phyloP scores from a whole-genome alignment of 495 filamentous ascomycete genomes.

The Penicillium angulare region DNA sequence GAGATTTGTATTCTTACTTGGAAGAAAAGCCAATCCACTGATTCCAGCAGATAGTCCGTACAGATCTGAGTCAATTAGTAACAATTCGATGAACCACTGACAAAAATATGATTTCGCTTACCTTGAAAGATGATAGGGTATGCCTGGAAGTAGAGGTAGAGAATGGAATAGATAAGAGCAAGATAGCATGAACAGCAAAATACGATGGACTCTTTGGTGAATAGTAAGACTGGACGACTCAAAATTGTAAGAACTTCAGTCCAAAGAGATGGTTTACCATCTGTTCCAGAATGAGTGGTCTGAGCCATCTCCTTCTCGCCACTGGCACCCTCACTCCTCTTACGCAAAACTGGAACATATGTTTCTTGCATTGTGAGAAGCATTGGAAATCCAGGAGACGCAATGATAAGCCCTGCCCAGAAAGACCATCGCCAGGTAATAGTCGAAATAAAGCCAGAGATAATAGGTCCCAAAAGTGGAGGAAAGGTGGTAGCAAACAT shows the following conservation, averaged over 20 bases:
- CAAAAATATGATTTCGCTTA: no score
- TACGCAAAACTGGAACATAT: slow-evolving; percentile 60
- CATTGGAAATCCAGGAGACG: slow-evolving; percentile 33
- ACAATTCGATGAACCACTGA: no score
- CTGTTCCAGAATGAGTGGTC: no score
- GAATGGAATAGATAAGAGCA: slow-evolving; percentile 56
- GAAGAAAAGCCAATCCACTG: slow-evolving; percentile 32
- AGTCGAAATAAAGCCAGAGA: slow-evolving; percentile 33
- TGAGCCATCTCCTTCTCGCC: no score
- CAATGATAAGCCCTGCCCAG: slow-evolving; percentile 46
- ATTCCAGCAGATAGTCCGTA: slow-evolving; percentile 45
- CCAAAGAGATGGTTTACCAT: slow-evolving; percentile 38
- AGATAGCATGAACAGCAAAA: slow-evolving; percentile 53
- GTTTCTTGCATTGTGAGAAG: slow-evolving; percentile 55
- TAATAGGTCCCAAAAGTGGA: slow-evolving; percentile 28
- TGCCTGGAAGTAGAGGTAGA: slow-evolving; percentile 61
- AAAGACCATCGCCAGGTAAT: slow-evolving; percentile 56
- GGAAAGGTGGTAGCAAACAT: slow-evolving; percentile 50
- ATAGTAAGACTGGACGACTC: slow-evolving; percentile 19
- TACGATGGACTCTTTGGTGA: slow-evolving; percentile 39
- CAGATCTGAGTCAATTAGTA: no score
- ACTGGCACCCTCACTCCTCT: no score
- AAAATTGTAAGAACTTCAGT: background rate
- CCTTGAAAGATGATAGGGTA: slow-evolving; percentile 58
- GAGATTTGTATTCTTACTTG: slow-evolving; percentile 16